Evolutionary conservation across 2,329 filamentous ascomycete genomes (phyloP).

Genomic region (Cladophialophora carrionii): DNA sequence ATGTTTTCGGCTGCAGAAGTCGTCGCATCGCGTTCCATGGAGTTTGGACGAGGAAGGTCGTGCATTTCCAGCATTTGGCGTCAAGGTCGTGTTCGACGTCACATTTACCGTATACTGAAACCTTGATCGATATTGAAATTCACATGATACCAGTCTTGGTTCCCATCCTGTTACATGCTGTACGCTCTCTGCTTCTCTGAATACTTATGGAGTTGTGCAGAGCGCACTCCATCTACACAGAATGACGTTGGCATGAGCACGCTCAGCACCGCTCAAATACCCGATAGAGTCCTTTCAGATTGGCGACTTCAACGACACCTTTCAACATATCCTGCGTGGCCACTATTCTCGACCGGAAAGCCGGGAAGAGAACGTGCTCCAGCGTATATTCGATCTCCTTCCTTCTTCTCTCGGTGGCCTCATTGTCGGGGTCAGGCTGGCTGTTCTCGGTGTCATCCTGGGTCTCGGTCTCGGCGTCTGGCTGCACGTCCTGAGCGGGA

Average conservation of each 20-base stretch:
- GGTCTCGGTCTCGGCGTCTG: conserved; percentile 10
- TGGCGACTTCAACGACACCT: conserved; percentile 82
- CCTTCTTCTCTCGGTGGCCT: conserved; percentile 52
- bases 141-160: no score
- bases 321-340: conserved; percentile 78
- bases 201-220: neutral
- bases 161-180: no score
- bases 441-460: conserved; percentile 39
- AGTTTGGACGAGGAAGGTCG: no score
- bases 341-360: conserved; percentile 79
- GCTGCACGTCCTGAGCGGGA: neutral
- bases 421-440: conserved; percentile 26
- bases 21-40: no score
- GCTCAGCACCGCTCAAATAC: conserved; percentile 88
- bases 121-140: no score
- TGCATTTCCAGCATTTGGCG: no score
- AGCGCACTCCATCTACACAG: neutral
- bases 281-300: conserved; percentile 87
- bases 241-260: neutral
- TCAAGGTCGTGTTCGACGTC: no score
- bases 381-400: conserved; percentile 72
- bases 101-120: no score
- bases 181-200: no score
- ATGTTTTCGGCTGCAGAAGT: no score
- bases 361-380: conserved; percentile 87